Evolutionary conservation across 345 rosid species (phyloP).

Genomic region (Arabidopsis suecica): DNA sequence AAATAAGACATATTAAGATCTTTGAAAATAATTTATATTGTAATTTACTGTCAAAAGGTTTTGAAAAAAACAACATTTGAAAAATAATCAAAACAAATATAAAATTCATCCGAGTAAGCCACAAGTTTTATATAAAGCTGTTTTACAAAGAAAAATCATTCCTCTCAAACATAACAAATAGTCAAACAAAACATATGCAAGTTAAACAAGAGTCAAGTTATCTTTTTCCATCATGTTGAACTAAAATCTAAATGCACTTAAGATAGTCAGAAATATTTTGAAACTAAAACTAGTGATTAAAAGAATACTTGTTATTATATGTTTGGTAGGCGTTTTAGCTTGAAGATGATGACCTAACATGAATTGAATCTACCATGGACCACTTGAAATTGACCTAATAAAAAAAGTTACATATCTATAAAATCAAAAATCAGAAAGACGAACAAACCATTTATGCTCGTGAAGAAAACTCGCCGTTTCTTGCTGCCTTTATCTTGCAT

Average conservation of each 20-base stretch:
- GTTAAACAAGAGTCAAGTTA: neutral
- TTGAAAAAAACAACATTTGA: neutral
- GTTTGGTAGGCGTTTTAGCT: constrained; percentile 36
- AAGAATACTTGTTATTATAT: constrained; percentile 12
- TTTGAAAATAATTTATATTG: neutral
- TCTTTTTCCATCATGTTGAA: constrained; percentile 14
- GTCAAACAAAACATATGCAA: neutral
- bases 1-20: neutral
- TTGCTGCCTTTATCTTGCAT: constrained; percentile 20
- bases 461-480: constrained; percentile 14
- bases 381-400: constrained; percentile 15
- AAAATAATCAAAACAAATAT: neutral
- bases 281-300: neutral
- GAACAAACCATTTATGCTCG: neutral
- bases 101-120: neutral
- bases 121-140: neutral
- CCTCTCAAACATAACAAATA: neutral
- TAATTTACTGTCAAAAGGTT: neutral
- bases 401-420: neutral
- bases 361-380: constrained; percentile 27
- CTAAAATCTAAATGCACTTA: constrained; percentile 3
- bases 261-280: neutral
- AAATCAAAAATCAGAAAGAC: neutral
- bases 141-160: constrained; percentile 6
- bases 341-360: constrained; percentile 40